Evolutionary conservation across 345 rosid genomes (phyloP), one percentile per base, ranked within the genome.

Genomic region (Aethionema arabicum): DNA sequence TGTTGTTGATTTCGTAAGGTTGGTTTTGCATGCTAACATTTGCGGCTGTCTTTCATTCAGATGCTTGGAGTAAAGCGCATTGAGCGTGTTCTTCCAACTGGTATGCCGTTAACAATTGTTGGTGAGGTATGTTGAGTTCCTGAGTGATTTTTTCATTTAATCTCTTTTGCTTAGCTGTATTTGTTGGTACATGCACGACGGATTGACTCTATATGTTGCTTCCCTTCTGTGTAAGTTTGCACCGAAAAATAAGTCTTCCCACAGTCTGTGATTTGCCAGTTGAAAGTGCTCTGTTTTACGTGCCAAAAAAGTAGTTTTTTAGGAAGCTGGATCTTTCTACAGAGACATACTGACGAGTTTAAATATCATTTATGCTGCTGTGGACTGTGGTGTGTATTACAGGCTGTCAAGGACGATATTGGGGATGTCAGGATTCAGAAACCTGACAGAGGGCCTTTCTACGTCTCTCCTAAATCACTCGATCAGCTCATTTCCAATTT

Each of bases 1-100:
- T 41, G 42, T 37, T 43, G 11, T 44, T 37, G 30, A 7, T 12
- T n/a, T 43, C 3, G 11, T 10, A 6, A 37, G 40, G 43, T 5
- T 43, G 21, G 9, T 51, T 29, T 69, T 42, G 58, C 61, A 59
- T 35, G n/a, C 72, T 40, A 74, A 39, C 71, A 67, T 36, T 56
- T 56, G 37, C 48, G 10, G 63, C 27, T 4, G 40, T 44, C 53
- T 29, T 35, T 59, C 53, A 73, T 72, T 69, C 76, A 92, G 99
- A 89, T 89, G 96, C 97, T 93, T 74, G 99, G 99, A 64, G 93
- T 93, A 29, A 93, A 93, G 81, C 82, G 88, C 12, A 84, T 87
- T 61, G 99, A 92, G 66, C 76, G 95, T 21, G 87, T 92, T 52
- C 97, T 92, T 65, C 97, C 99, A 7, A 82, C 87, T 54, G 96